These are phyloP conservation scores for Cucurbita ficifolia DNA, from an alignment of 306 rosid genomes.

Conservation along the genomic window DNA sequence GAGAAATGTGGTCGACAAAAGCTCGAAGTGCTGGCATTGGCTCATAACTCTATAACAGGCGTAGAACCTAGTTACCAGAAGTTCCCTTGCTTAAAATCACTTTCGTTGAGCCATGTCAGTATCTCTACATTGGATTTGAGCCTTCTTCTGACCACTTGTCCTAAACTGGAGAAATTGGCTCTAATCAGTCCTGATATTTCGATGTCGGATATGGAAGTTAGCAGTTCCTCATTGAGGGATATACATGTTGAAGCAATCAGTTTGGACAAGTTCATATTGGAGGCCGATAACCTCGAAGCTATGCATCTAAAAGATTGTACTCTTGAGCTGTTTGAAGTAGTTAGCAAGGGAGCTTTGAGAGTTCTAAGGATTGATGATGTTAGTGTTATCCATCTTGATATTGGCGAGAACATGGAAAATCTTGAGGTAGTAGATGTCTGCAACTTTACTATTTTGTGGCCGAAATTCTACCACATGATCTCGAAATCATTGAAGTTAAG, in stretches of 20 bases:
- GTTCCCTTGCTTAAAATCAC: slow-evolving; percentile 64
- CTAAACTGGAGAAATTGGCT: slow-evolving; percentile 42
- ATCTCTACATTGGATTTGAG: slow-evolving; percentile 67
- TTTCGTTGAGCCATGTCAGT: slow-evolving; percentile 45
- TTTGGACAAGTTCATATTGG: slow-evolving; percentile 46
- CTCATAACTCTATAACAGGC: slow-evolving; percentile 52
- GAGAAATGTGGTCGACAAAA: slow-evolving; percentile 65
- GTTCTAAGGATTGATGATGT: slow-evolving; percentile 56
- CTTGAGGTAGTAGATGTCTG: slow-evolving; percentile 63
- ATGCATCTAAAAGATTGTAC: slow-evolving; percentile 53
- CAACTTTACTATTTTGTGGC: slow-evolving; percentile 63
- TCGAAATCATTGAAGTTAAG: slow-evolving; percentile 42
- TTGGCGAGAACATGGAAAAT: slow-evolving; percentile 57
- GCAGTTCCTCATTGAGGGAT: slow-evolving; percentile 51
- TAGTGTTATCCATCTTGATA: slow-evolving; percentile 48
- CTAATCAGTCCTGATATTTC: slow-evolving; percentile 65
- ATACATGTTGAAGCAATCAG: slow-evolving; percentile 51
- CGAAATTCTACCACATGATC: slow-evolving; percentile 59
- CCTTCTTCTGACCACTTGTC: slow-evolving; percentile 55
- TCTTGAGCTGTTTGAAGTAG: slow-evolving; percentile 44
- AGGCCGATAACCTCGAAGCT: slow-evolving; percentile 45
- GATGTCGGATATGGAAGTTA: slow-evolving; percentile 61
- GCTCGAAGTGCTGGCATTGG: slow-evolving; percentile 43
- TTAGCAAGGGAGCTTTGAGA: slow-evolving; percentile 44
- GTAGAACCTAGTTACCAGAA: slow-evolving; percentile 68